Conservation (phyloP, 192 early-diverging fungal species). For the Coemansia sp. region DNA sequence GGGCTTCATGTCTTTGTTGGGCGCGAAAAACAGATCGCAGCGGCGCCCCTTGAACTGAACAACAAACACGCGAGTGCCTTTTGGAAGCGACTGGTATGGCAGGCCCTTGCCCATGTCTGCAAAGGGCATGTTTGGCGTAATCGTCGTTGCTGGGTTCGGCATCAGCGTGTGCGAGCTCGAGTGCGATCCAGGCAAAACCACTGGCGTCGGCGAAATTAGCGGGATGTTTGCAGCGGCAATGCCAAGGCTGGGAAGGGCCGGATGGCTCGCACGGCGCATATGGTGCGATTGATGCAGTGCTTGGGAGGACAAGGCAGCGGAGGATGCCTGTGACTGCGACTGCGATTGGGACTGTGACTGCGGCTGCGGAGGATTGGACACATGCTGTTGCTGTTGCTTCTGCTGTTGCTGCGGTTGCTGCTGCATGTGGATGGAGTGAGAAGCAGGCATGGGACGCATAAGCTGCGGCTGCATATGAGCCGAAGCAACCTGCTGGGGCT, state of each 20-base stretch:
- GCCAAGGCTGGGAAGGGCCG: conserved; percentile 21
- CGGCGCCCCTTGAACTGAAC: conserved; percentile 49
- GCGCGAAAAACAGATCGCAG: conserved; percentile 45
- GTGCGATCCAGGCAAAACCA: conserved; percentile 2
- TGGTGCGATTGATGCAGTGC: conserved; percentile 25
- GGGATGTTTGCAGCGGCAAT: conserved; percentile 6
- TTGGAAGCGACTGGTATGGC: conserved; percentile 31
- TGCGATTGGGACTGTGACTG: neutral
- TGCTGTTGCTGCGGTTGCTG: neutral
- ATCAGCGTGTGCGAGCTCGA: conserved; percentile 25
- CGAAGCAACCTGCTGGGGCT: conserved; percentile 4
- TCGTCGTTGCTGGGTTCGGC: conserved; percentile 47
- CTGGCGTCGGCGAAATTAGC: conserved; percentile 13
- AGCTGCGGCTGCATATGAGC: conserved; percentile 18
- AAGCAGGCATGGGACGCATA: conserved; percentile 14
- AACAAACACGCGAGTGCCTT: conserved; percentile 41
- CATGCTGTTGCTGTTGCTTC: conserved; percentile 2
- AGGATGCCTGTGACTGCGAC: neutral
- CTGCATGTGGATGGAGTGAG: neutral
- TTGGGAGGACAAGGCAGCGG: neutral
- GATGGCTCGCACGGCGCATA: conserved; percentile 38
- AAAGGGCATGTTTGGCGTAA: conserved; percentile 52
- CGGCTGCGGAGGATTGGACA: neutral
- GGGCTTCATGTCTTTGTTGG: conserved; percentile 21
- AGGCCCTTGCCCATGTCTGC: conserved; percentile 52